Conservation (phyloP, 176 grass and related monocot genomes). For the maize (Zea mays) region Zm-B73-REFERENCE-NAM-5.0 NC_050100.1:218084001-218084500, state of each 20-base stretch:
- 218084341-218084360: neutral
- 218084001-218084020: no score
- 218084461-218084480: neutral
- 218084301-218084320: neutral
- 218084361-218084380: neutral
- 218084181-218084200: neutral
- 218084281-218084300: neutral
- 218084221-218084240: constrained; percentile 25
- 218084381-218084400: neutral
- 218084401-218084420: neutral
- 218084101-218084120: neutral
- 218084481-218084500: constrained; percentile 49
- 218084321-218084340: neutral
- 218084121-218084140: constrained; percentile 43
- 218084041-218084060: neutral
- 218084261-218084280: constrained; percentile 4
- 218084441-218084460: no score
- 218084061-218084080: constrained; percentile 7
- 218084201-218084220: no score
- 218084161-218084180: neutral
- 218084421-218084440: no score
- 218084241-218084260: neutral
- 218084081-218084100: neutral
- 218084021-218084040: no score
- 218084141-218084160: constrained; percentile 4